Conservation (phyloP, 768 basidiomycete species). For the Leccinellum luteum region DNA sequence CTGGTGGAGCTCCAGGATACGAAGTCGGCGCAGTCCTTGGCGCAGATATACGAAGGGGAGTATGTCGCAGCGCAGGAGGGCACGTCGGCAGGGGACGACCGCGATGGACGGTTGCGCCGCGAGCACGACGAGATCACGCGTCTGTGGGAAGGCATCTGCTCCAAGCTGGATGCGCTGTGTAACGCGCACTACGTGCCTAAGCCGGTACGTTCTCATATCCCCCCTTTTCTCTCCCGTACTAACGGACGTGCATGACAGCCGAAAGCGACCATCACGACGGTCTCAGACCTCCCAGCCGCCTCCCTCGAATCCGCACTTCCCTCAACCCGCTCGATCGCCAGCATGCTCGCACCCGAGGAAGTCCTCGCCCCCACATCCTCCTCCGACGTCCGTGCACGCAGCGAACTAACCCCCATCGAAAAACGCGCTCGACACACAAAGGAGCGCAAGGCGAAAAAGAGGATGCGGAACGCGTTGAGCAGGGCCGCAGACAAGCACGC, state of each 20-base stretch:
- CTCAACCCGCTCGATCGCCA: constrained; percentile 67
- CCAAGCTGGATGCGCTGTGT: constrained; percentile 89
- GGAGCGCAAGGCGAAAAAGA: constrained; percentile 68
- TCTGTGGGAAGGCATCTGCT: constrained; percentile 81
- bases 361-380: constrained; percentile 59
- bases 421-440: constrained; percentile 71
- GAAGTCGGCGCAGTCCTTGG: constrained; percentile 84
- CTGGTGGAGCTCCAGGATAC: constrained; percentile 87
- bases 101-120: constrained; percentile 83
- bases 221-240: neutral
- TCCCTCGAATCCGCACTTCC: constrained; percentile 90
- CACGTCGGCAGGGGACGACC: constrained; percentile 54
- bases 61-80: constrained; percentile 67
- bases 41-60: constrained; percentile 95
- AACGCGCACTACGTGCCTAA: constrained; percentile 97
- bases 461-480: constrained; percentile 60
- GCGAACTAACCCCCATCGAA: constrained; percentile 83
- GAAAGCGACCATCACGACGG: constrained; percentile 79
- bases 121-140: constrained; percentile 86
- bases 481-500: constrained; percentile 65
- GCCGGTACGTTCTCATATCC: constrained; percentile 55
- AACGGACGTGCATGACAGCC: constrained; percentile 49
- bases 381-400: constrained; percentile 56
- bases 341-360: constrained; percentile 93
- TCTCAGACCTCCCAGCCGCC: constrained; percentile 79